Conservation (phyloP, 2,329 filamentous ascomycete species). For the Hansfordia pulvinata region DNA sequence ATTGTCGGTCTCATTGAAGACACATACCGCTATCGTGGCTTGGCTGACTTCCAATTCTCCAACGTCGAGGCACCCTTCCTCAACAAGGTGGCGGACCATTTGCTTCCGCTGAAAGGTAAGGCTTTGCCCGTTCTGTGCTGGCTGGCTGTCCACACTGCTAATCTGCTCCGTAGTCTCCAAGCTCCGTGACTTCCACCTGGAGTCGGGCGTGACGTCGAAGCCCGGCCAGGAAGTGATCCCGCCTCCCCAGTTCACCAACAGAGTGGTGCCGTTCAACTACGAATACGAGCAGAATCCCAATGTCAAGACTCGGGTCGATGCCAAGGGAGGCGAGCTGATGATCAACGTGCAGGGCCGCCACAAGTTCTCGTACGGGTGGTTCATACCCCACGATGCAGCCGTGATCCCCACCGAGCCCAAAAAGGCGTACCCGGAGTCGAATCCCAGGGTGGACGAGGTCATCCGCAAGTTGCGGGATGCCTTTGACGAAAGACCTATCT, state of each 20-base stretch:
- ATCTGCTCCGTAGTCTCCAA: slow-evolving; percentile 26
- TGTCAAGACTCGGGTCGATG: slow-evolving; percentile 46
- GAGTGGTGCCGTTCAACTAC: slow-evolving; percentile 62
- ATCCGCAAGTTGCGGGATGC: slow-evolving; percentile 50
- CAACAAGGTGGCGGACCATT: slow-evolving; percentile 53
- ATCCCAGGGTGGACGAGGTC: slow-evolving; percentile 47
- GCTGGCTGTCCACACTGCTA: slow-evolving; percentile 6
- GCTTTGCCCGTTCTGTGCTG: background rate
- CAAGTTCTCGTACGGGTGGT: slow-evolving; percentile 41
- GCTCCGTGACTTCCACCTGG: slow-evolving; percentile 50
- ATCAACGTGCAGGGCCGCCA: slow-evolving; percentile 44
- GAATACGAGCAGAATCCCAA: slow-evolving; percentile 79
- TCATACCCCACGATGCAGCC: slow-evolving; percentile 45
- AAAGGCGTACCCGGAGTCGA: slow-evolving; percentile 41
- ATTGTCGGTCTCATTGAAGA: slow-evolving; percentile 60
- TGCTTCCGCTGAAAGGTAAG: slow-evolving; percentile 59
- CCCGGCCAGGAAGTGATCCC: slow-evolving; percentile 60
- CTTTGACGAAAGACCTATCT: slow-evolving; percentile 65
- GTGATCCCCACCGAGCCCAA: slow-evolving; percentile 50
- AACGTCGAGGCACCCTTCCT: slow-evolving; percentile 57
- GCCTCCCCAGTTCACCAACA: slow-evolving; percentile 65
- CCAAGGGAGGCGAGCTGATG: slow-evolving; percentile 36
- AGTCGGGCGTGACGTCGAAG: slow-evolving; percentile 44
- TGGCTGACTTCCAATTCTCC: slow-evolving; percentile 80
- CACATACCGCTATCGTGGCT: slow-evolving; percentile 73